Conservation (phyloP, 768 basidiomycete genomes). For the Atractiella rhizophila region DNA sequence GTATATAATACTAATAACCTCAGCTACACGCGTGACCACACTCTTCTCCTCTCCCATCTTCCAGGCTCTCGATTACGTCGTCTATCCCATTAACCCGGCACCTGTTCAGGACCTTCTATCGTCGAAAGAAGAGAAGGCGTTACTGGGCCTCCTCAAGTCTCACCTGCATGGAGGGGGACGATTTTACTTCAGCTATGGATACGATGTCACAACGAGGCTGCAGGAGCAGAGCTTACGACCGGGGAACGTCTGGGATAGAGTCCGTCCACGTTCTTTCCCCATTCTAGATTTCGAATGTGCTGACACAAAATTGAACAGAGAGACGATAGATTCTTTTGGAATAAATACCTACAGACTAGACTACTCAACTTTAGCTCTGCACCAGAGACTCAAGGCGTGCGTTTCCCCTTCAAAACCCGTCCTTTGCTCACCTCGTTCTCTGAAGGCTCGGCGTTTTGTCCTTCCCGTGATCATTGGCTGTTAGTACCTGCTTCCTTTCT, state of each 20-base stretch:
- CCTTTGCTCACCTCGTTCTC: neutral
- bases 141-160: constrained; percentile 59
- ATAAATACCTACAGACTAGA: constrained; percentile 43
- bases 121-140: constrained; percentile 37
- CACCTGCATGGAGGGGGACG: constrained; percentile 55
- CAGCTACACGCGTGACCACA: constrained; percentile 47
- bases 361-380: constrained; percentile 39
- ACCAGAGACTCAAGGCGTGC: constrained; percentile 21
- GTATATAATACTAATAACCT: constrained; percentile 69
- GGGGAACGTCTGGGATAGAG: constrained; percentile 51
- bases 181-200: constrained; percentile 67
- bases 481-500: constrained; percentile 27
- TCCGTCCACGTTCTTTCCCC: constrained; percentile 22
- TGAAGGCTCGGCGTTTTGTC: constrained; percentile 61
- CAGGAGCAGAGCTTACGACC: constrained; percentile 49
- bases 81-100: constrained; percentile 57
- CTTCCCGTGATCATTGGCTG: constrained; percentile 86
- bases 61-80: constrained; percentile 66
- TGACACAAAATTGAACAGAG: constrained; percentile 21
- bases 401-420: neutral
- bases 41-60: constrained; percentile 70
- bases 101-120: constrained; percentile 32
- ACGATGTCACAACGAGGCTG: constrained; percentile 63
- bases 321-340: constrained; percentile 98
- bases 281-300: neutral